phyloP scores from a whole-genome alignment of 768 basidiomycete species.

The Termitomyces sp. region DNA sequence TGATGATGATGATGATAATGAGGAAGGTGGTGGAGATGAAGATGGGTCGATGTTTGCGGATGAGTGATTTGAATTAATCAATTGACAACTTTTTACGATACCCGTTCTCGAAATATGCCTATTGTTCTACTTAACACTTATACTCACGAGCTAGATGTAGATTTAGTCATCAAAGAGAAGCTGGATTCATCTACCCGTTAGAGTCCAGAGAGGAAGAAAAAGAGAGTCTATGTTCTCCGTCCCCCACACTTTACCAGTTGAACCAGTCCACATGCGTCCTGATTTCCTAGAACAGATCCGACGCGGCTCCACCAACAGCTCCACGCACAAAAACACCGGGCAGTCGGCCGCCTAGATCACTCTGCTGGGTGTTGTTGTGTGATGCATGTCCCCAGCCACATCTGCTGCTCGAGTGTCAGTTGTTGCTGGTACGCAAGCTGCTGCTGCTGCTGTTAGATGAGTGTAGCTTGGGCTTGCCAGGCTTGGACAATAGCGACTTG shows the following conservation, averaged over 20 bases:
- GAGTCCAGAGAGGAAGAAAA: not conserved
- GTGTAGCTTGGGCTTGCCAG: not conserved
- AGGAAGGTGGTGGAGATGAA: conserved; percentile 37
- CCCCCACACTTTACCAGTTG: no score
- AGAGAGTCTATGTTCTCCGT: no score
- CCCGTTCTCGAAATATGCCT: not conserved
- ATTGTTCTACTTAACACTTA: no score
- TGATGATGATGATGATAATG: conserved; percentile 44
- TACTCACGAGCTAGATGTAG: no score
- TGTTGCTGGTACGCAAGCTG: not conserved
- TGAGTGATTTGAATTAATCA: not conserved
- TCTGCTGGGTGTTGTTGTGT: not conserved
- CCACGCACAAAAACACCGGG: not conserved
- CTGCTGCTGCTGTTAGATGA: not conserved
- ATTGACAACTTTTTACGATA: not conserved
- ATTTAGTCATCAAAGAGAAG: not conserved
- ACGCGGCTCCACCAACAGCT: not conserved
- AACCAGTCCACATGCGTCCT: not conserved
- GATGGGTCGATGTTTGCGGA: conserved; percentile 46
- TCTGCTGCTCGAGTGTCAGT: not conserved
- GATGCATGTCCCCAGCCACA: not conserved
- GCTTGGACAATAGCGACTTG: not conserved
- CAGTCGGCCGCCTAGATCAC: not conserved
- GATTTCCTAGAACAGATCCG: not conserved
- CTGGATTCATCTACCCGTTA: not conserved